phyloP scores from a whole-genome alignment of 202 grass and related monocot species.

The Digitaria exilis region DNA sequence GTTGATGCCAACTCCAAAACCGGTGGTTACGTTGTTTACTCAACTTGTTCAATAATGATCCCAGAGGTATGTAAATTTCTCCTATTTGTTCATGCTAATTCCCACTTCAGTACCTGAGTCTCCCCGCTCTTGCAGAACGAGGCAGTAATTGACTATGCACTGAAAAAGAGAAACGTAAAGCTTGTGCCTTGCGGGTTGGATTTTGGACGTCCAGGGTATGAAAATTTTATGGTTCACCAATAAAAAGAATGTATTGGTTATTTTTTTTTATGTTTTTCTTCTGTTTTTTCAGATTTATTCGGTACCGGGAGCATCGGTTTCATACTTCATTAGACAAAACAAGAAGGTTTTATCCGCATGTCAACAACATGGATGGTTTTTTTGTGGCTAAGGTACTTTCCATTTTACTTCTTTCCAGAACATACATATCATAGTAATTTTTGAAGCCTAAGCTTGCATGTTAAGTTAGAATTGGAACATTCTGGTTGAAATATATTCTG shows the following conservation, averaged over 20 bases:
- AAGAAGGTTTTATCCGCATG: conserved; percentile 99
- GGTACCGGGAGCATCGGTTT: conserved; percentile 87
- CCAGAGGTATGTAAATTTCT: conserved; percentile 59
- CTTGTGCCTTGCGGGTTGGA: conserved; percentile 95
- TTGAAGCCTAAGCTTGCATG: no score
- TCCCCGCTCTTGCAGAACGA: conserved; percentile 69
- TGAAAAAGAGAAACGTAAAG: conserved; percentile 91
- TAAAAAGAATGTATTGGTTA: conserved; percentile 10
- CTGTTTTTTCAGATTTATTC: conserved; percentile 69
- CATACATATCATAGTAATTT: no score
- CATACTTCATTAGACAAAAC: conserved; percentile 97
- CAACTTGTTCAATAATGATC: conserved; percentile 95
- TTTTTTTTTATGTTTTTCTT: conserved; percentile 10
- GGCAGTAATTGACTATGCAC: conserved; percentile 91
- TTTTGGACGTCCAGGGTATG: conserved; percentile 95
- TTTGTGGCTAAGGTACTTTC: conserved; percentile 99
- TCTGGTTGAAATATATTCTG: not conserved
- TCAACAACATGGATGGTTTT: conserved; percentile 99
- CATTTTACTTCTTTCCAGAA: no score
- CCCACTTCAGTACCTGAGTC: conserved; percentile 28
- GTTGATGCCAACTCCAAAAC: conserved; percentile 98
- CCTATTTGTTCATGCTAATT: conserved; percentile 26
- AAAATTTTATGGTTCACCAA: conserved; percentile 1
- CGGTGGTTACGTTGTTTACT: conserved; percentile 96
- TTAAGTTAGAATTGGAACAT: no score